These are phyloP conservation scores for Neonectria faginata DNA, from an alignment of 2,329 filamentous ascomycete species.

Conservation along the genomic window DNA sequence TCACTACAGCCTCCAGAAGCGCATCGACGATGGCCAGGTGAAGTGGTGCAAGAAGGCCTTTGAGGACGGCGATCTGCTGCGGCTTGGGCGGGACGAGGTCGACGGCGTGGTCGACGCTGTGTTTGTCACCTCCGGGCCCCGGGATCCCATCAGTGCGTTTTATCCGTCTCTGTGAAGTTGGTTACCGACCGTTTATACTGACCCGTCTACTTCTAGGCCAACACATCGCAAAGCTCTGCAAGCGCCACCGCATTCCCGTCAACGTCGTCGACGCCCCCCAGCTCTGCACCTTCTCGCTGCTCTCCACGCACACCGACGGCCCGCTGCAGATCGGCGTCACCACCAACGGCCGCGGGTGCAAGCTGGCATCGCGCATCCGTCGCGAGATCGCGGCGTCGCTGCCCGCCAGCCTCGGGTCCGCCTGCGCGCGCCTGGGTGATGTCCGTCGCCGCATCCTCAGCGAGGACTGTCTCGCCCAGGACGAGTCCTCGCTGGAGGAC, in stretches of 20 bases:
- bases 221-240: slow-evolving; percentile 80
- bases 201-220: slow-evolving; percentile 58
- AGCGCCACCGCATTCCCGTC: slow-evolving; percentile 84
- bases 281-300: slow-evolving; percentile 89
- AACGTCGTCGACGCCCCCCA: slow-evolving; percentile 91
- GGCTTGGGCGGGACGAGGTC: slow-evolving; percentile 83
- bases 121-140: slow-evolving; percentile 78
- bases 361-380: slow-evolving; percentile 88
- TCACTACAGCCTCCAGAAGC: slow-evolving; percentile 69
- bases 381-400: slow-evolving; percentile 87
- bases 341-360: slow-evolving; percentile 94
- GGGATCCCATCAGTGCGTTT: slow-evolving; percentile 53
- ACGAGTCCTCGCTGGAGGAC: slow-evolving; percentile 70
- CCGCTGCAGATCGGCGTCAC: slow-evolving; percentile 96
- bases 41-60: slow-evolving; percentile 76
- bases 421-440: slow-evolving; percentile 81
- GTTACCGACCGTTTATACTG: not conserved
- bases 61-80: slow-evolving; percentile 76
- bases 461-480: slow-evolving; percentile 66
- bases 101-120: slow-evolving; percentile 87
- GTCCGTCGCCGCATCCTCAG: slow-evolving; percentile 78
- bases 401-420: slow-evolving; percentile 78
- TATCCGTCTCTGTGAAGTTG: slow-evolving; percentile 33
- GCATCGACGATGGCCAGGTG: slow-evolving; percentile 74
- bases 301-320: slow-evolving; percentile 90